Evolutionary conservation across 2,329 filamentous ascomycete species (phyloP).

Genomic region (Fusarium chlamydosporum): DNA sequence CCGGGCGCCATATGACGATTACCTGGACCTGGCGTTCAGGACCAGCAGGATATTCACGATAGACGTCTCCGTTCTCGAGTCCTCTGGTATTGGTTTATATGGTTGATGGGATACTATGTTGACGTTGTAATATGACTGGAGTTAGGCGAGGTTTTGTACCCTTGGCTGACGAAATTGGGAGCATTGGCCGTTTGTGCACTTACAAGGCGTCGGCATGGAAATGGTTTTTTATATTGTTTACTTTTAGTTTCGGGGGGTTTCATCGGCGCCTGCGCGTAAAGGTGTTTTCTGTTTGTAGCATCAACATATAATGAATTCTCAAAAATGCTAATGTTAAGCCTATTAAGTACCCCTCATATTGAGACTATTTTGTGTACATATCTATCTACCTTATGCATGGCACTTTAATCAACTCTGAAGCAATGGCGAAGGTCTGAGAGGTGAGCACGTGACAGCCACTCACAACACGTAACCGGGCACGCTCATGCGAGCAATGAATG

Average conservation of each 20-base stretch:
- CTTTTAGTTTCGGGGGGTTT: slow-evolving; percentile 26
- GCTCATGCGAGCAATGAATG: slow-evolving; percentile 25
- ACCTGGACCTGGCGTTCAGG: slow-evolving; percentile 51
- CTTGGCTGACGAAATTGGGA: slow-evolving; percentile 45
- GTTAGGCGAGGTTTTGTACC: slow-evolving; percentile 45
- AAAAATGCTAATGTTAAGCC: slow-evolving; percentile 27
- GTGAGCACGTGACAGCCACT: slow-evolving; percentile 39
- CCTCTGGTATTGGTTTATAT: slow-evolving; percentile 38
- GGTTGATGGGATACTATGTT: slow-evolving; percentile 42
- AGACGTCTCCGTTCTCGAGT: slow-evolving; percentile 47
- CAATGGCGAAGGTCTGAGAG: slow-evolving; percentile 3
- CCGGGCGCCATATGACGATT: slow-evolving; percentile 44
- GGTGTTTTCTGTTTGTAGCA: slow-evolving; percentile 46
- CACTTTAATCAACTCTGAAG: slow-evolving; percentile 6
- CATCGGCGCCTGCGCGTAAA: slow-evolving; percentile 44
- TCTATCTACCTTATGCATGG: not conserved
- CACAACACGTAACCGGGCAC: slow-evolving; percentile 27
- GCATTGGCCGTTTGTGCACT: slow-evolving; percentile 51
- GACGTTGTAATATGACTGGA: slow-evolving; percentile 50
- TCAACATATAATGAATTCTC: slow-evolving; percentile 48
- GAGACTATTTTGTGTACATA: not conserved
- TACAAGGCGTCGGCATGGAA: slow-evolving; percentile 48
- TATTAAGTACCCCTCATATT: not conserved
- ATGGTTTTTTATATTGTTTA: slow-evolving; percentile 42
- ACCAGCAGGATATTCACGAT: slow-evolving; percentile 40